A percentile compares a stretch with the other conserved stretches of the same genome.
Conservation (phyloP, 225 moss, liverwort and hornwort genomes). For the Straminergon stramineum region DNA sequence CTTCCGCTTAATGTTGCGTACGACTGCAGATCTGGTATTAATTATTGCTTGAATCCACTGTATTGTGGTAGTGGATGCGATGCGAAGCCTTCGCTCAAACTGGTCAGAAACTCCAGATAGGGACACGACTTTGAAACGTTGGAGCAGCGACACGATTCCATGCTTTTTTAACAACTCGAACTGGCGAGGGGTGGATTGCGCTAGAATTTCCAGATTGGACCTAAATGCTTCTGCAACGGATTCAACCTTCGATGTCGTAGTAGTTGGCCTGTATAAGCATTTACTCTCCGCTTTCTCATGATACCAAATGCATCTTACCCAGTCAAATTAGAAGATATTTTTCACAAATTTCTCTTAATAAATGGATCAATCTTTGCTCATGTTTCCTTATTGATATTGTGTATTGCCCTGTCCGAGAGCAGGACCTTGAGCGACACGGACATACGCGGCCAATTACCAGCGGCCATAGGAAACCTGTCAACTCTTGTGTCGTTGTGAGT, state of each 20-base stretch:
- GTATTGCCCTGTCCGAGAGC: background rate
- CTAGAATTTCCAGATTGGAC: background rate
- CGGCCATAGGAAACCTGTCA: background rate
- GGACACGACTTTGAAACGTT: background rate
- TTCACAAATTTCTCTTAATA: background rate
- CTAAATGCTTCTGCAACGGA: background rate
- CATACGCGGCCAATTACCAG: background rate
- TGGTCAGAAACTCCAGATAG: background rate
- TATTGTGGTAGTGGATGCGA: background rate
- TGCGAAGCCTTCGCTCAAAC: background rate
- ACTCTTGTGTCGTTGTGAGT: constrained; percentile 6
- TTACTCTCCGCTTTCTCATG: background rate
- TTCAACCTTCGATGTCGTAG: background rate
- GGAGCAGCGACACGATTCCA: background rate
- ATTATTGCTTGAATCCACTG: background rate
- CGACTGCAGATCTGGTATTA: background rate
- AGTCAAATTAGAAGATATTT: background rate
- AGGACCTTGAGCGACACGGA: background rate
- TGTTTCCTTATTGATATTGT: background rate
- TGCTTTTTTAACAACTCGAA: background rate
- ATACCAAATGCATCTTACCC: background rate
- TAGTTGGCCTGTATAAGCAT: background rate
- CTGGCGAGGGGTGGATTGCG: background rate
- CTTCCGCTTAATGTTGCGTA: too few relatives aligned
- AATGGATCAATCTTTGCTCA: background rate